phyloP scores from a whole-genome alignment of 2,329 filamentous ascomycete genomes.

The Neofusicoccum laricinum region DNA sequence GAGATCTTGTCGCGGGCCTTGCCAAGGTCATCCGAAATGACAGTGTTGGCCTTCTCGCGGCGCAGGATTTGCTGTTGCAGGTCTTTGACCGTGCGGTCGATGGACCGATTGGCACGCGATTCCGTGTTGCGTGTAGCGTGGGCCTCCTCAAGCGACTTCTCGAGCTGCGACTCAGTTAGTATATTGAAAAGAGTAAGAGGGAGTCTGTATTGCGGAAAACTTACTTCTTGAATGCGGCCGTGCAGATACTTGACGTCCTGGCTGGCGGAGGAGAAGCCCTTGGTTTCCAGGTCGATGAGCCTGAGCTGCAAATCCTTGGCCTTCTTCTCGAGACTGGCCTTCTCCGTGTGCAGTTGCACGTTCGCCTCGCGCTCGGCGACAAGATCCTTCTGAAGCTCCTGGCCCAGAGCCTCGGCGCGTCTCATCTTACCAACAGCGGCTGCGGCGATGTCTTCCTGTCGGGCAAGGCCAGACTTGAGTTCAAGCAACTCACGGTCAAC shows the following conservation, averaged over 20 bases:
- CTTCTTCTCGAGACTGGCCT: constrained; percentile 82
- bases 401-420: constrained; percentile 79
- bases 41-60: constrained; percentile 80
- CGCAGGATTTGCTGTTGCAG: constrained; percentile 89
- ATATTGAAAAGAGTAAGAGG: not conserved
- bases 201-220: constrained; percentile 26
- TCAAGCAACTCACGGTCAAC: constrained; percentile 88
- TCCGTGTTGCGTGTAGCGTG: constrained; percentile 76
- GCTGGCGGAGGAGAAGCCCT: constrained; percentile 90
- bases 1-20: constrained; percentile 89
- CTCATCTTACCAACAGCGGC: constrained; percentile 98
- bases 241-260: constrained; percentile 95
- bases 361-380: constrained; percentile 79
- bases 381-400: constrained; percentile 92
- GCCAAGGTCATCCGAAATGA: constrained; percentile 77
- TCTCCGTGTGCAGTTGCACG: constrained; percentile 81
- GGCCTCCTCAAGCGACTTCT: constrained; percentile 79
- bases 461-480: constrained; percentile 81
- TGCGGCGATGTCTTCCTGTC: constrained; percentile 87
- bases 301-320: constrained; percentile 87
- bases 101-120: constrained; percentile 83
- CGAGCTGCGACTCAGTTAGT: constrained; percentile 61
- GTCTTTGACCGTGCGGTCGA: constrained; percentile 92
- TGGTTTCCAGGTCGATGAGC: constrained; percentile 91
- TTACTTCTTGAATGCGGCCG: constrained; percentile 91